Base-by-base conservation (phyloP, 768 basidiomycete species). In the Serendipita vermifera region DNA sequence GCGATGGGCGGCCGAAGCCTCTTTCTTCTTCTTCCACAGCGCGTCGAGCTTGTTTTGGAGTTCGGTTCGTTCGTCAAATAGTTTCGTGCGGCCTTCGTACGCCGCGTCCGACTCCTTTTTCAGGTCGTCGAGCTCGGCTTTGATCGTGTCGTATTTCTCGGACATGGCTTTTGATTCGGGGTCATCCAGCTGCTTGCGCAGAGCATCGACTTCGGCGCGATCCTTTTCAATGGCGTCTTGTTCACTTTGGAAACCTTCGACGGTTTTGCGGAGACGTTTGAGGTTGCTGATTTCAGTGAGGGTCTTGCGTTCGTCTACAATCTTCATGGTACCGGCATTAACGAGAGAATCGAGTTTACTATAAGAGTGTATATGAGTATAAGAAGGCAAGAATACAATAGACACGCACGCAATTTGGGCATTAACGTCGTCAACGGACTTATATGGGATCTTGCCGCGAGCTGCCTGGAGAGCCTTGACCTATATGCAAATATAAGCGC, bases 221-320 rank as follows among this genome's bases (percentile, higher is more conserved):
- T 91, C 86, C 6, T 77, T 77, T 46, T 93, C 87, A 61, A 99
- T 92, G 26, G 80, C 67, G 1, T 83, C 80, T 62, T 96, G 85
- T 40, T 86, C 77, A 0, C 78, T 72, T 61, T 88, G 80, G 74
- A 93, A 91, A 54, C 76, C 67, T 68, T 98, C 92, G 57, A 98
- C 81, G 11, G 72, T 71, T 66, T 77, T 82, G 54, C 89, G 82
- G 58, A 70, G 75, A 38, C 89, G 84, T 65, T 79, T 87, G 59
- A 75, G 71, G 39, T 77, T 75, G 59, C 76, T 79, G 59, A 99
- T 94, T 63, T 98, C 94, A 61, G 80, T 77, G n/a, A 99, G 76
- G 3, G 92, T 87, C 54, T 90, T 83, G 71, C 96, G 97, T 71
- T 99, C 96, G 57, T 96, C 93, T 26, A 83, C 91, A 58, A 98